Percentiles rank a stretch among this genome's conserved stretches.
Conservation (phyloP, 257 asterid species). For the Solanum rostratum region DNA sequence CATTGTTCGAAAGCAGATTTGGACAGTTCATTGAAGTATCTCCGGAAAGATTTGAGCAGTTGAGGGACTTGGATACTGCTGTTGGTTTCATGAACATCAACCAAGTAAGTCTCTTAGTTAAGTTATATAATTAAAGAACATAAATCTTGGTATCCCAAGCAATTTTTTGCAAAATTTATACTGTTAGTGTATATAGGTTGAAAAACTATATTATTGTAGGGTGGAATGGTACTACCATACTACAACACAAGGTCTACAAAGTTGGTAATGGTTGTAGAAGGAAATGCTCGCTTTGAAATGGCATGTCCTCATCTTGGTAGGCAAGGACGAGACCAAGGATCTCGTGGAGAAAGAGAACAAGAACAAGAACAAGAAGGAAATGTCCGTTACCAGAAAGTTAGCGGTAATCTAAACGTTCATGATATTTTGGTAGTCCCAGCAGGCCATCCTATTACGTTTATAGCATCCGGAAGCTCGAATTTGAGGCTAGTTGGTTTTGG, state of each 20-base stretch:
- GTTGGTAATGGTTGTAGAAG: slow-evolving; percentile 18
- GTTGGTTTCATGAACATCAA: slow-evolving; percentile 31
- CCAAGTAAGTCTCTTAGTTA: slow-evolving; percentile 2
- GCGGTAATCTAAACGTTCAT: slow-evolving; percentile 18
- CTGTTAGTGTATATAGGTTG: neutral
- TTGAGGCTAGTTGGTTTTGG: slow-evolving; percentile 28
- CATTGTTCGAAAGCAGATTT: slow-evolving; percentile 7
- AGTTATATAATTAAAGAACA: neutral
- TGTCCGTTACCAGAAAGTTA: slow-evolving; percentile 7
- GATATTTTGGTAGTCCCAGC: slow-evolving; percentile 31
- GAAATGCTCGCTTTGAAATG: slow-evolving; percentile 30
- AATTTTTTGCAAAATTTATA: neutral
- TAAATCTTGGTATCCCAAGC: neutral
- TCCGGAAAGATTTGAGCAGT: slow-evolving; percentile 14
- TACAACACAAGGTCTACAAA: slow-evolving; percentile 31
- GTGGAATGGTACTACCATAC: slow-evolving; percentile 35
- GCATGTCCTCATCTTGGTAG: slow-evolving; percentile 34
- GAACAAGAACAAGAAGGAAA: neutral
- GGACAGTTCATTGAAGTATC: slow-evolving; percentile 27
- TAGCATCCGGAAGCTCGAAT: slow-evolving; percentile 22
- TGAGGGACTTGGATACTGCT: slow-evolving; percentile 15
- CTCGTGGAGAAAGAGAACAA: neutral
- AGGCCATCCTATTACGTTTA: slow-evolving; percentile 23
- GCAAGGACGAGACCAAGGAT: neutral
- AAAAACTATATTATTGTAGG: slow-evolving; percentile 7